Evolutionary conservation across 2,329 filamentous ascomycete species (phyloP).

Genomic region (Niveomyces coronatus): DNA sequence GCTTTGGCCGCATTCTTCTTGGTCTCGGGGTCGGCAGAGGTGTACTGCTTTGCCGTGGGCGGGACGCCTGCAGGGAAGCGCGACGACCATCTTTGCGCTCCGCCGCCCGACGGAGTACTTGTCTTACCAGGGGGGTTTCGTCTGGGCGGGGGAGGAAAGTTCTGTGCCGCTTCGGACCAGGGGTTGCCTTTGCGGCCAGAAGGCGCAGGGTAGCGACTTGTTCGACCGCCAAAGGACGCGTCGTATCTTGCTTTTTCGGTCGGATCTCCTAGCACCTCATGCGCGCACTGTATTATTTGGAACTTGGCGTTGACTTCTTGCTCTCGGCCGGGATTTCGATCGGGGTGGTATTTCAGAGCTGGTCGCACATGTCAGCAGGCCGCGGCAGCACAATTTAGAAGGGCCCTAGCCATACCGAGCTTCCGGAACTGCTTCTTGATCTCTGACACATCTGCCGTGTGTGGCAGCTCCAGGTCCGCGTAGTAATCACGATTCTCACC

Average conservation of each 20-base stretch:
- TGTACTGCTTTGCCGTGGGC: constrained; percentile 31
- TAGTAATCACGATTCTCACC: constrained; percentile 63
- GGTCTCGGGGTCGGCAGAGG: constrained; percentile 23
- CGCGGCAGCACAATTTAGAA: background rate
- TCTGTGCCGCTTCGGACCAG: constrained; percentile 38
- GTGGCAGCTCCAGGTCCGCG: constrained; percentile 64
- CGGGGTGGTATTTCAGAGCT: constrained; percentile 81
- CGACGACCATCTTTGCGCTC: constrained; percentile 33
- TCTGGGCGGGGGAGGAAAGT: constrained; percentile 41
- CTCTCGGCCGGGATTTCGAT: constrained; percentile 78
- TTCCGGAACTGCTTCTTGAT: constrained; percentile 83
- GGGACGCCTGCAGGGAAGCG: constrained; percentile 31
- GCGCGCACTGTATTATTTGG: constrained; percentile 74
- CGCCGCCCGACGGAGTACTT: constrained; percentile 22
- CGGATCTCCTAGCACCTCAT: constrained; percentile 57
- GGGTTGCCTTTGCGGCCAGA: constrained; percentile 49
- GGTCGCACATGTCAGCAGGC: constrained; percentile 15
- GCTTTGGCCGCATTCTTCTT: constrained; percentile 32
- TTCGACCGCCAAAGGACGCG: constrained; percentile 28
- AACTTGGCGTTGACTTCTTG: constrained; percentile 72
- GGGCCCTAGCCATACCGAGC: constrained; percentile 45
- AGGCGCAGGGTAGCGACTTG: constrained; percentile 32
- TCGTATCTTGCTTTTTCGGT: constrained; percentile 43
- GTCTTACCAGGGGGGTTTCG: constrained; percentile 23
- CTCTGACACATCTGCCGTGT: constrained; percentile 58